These are phyloP conservation scores for Colletotrichum abscissum DNA, from an alignment of 2,329 filamentous ascomycete species.

Conservation along the genomic window DNA sequence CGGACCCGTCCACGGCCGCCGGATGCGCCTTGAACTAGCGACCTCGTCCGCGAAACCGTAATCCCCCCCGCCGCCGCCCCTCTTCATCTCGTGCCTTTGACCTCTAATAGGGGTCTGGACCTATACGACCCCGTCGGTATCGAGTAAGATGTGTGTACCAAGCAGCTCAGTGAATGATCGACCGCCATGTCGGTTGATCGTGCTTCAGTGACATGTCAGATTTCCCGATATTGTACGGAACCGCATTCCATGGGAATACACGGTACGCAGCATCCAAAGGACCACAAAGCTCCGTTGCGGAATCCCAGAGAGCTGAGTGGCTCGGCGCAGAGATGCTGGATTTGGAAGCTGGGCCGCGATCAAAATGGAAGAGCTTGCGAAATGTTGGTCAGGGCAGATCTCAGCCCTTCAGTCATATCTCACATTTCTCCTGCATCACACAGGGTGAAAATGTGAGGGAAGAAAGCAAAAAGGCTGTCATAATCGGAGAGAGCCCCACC, in stretches of 20 bases:
- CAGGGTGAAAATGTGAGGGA: constrained; percentile 11
- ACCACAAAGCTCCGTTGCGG: not conserved
- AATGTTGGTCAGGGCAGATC: constrained; percentile 22
- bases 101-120: not conserved
- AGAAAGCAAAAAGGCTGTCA: constrained; percentile 19
- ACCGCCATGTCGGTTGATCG: constrained; percentile 33
- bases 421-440: constrained; percentile 13
- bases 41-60: constrained; percentile 1
- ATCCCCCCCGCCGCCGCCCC: not conserved
- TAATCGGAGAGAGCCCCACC: not conserved
- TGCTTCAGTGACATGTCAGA: constrained; percentile 30
- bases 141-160: constrained; percentile 1
- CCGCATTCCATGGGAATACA: too few relatives aligned
- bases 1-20: constrained; percentile 22
- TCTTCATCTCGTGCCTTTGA: constrained; percentile 3
- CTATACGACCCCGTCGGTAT: not conserved
- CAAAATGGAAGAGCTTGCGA: constrained; percentile 37
- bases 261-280: not conserved
- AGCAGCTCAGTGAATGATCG: constrained; percentile 22
- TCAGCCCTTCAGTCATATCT: constrained; percentile 26
- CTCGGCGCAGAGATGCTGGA: constrained; percentile 18
- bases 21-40: not conserved
- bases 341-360: constrained; percentile 32
- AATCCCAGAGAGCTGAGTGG: constrained; percentile 15
- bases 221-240: constrained; percentile 11